These are phyloP conservation scores for Phaeosphaeria sp. DNA, from an alignment of 2,329 filamentous ascomycete genomes.

Conservation along the genomic window DNA sequence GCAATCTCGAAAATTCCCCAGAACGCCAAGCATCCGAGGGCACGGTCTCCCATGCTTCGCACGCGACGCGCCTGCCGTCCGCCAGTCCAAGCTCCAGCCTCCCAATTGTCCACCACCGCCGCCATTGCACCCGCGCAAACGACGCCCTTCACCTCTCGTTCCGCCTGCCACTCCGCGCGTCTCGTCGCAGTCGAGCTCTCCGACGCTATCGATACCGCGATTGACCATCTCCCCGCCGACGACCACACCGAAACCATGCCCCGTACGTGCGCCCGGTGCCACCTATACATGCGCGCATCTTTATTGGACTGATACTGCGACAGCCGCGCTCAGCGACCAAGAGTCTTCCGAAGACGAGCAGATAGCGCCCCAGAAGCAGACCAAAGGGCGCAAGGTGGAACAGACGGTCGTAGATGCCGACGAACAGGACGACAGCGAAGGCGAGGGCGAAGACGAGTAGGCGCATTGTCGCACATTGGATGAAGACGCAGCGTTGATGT, in stretches of 20 bases:
- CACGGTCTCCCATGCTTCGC: conserved; percentile 15
- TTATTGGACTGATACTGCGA: conserved; percentile 21
- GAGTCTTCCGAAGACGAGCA: conserved; percentile 45
- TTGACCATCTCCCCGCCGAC: conserved; percentile 9
- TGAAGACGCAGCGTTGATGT: conserved; percentile 26
- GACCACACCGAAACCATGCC: conserved; percentile 37
- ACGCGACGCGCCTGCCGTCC: conserved; percentile 21
- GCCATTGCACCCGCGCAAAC: not conserved
- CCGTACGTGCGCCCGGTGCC: conserved; percentile 37
- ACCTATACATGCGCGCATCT: conserved; percentile 4
- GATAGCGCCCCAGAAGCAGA: conserved; percentile 33
- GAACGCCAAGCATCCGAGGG: conserved; percentile 21
- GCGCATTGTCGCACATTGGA: conserved; percentile 23
- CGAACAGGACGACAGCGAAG: conserved; percentile 48
- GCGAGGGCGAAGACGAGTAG: conserved; percentile 55
- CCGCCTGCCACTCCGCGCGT: conserved; percentile 16
- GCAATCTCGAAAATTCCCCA: conserved; percentile 36
- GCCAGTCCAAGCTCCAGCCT: conserved; percentile 8
- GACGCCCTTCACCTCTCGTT: conserved; percentile 3
- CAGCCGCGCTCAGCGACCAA: conserved; percentile 51
- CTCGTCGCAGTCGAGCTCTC: conserved; percentile 2
- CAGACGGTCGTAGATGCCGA: conserved; percentile 44
- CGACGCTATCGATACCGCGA: conserved; percentile 2
- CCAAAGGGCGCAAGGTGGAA: conserved; percentile 19
- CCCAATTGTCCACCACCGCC: conserved; percentile 6